Base-by-base conservation (phyloP, 2,329 filamentous ascomycete genomes). In the Monosporascus sp. region DNA sequence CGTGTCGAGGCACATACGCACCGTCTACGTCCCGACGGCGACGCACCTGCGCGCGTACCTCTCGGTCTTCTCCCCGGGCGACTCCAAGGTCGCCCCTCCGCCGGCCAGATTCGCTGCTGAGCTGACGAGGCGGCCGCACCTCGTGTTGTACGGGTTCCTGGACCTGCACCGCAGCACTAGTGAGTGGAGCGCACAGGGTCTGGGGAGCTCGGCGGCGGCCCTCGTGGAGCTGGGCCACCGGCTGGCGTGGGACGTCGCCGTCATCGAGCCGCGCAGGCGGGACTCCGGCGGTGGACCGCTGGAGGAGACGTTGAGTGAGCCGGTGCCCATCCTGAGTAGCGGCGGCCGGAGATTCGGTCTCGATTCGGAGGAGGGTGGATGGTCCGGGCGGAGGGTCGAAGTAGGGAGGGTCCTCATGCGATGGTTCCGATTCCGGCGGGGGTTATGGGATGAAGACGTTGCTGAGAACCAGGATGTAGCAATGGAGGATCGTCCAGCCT, bases 1-100 rank as follows among this genome's bases (percentile, higher is more conserved):
- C 47, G 79, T 81, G 3, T 86, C 90, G 7, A 81, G 84, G 31
- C 83, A 86, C 62, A 80, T 95, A 57, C 83, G 82, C 52, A 70
- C 92, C 8, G 73, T 83, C 37, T 97, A 95, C 71, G 81, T 84
- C 52, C 84, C 90, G 0, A 90, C 87, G 2, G 79, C 94, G 51
- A 84, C 88, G 22, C 85, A 89, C 68, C 80, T 96, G 7, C 86
- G 90, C 51, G 90, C 90, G 37, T 90, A 87, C 63, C 77, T 97
- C 19, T 77, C 87, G 43, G 77, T 82, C 50, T 79, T 83, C 55
- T 71, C 71, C 19, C 58, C 68, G 2, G 58, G 61, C 1, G 66
- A 73, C 52, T 73, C 74, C 8, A 68, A 61, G 17, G 61, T 75
- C 0, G 56, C 69, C 0, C 54, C 71, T 2, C 77, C 77, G 2